phyloP scores from a whole-genome alignment of 345 rosid species.

The Dimocarpus longan region DNA sequence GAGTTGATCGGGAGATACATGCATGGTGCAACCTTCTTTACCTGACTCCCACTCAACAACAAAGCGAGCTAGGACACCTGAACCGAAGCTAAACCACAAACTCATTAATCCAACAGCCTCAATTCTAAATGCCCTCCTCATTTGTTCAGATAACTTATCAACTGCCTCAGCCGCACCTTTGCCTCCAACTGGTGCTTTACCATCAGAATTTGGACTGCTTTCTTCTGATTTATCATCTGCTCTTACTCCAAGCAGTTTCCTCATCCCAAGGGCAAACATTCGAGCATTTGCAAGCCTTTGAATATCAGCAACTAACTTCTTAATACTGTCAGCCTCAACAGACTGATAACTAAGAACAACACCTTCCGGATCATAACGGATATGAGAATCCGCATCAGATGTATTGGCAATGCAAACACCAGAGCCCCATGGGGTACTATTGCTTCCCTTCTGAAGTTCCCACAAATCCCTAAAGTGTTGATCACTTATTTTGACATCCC shows the following conservation, averaged over 20 bases:
- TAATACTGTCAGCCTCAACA: slow-evolving; percentile 87
- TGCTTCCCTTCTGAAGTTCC: slow-evolving; percentile 96
- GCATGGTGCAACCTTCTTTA: slow-evolving; percentile 99
- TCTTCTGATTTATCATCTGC: slow-evolving; percentile 81
- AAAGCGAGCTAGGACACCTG: slow-evolving; percentile 87
- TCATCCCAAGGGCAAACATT: slow-evolving; percentile 93
- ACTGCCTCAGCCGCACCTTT: slow-evolving; percentile 64
- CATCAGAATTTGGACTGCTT: slow-evolving; percentile 43
- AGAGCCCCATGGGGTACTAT: slow-evolving; percentile 79
- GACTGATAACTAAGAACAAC: slow-evolving; percentile 93
- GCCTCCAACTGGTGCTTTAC: slow-evolving; percentile 54
- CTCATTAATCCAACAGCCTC: slow-evolving; percentile 97
- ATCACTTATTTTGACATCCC: slow-evolving; percentile 98
- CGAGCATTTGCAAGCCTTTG: slow-evolving; percentile 94
- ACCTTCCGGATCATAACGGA: slow-evolving; percentile 93
- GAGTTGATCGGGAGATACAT: slow-evolving; percentile 97
- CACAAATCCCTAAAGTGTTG: slow-evolving; percentile 96
- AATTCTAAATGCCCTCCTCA: slow-evolving; percentile 90
- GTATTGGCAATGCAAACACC: slow-evolving; percentile 94
- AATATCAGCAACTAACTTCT: slow-evolving; percentile 92
- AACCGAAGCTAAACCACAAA: slow-evolving; percentile 96
- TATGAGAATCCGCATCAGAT: slow-evolving; percentile 92
- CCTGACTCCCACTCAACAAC: slow-evolving; percentile 99
- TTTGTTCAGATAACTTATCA: slow-evolving; percentile 77
- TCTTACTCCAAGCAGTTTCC: slow-evolving; percentile 88